Percentiles rank a stretch among this genome's conserved stretches.
Evolutionary conservation across 2,329 filamentous ascomycete species (phyloP).

Genomic region (Fusarium pseudoanthophilum): DNA sequence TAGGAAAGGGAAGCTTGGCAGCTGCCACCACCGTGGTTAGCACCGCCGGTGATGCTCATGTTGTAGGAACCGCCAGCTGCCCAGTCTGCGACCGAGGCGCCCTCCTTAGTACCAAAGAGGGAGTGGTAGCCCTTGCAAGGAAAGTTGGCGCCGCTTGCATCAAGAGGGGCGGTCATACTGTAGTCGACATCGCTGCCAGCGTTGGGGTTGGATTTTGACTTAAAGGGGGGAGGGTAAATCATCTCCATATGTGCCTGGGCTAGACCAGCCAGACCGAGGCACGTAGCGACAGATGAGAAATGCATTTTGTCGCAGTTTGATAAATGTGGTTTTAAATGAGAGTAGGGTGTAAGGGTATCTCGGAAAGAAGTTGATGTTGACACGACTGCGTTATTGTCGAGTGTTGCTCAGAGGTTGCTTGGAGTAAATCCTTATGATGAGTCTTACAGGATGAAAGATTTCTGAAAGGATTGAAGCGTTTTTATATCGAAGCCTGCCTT

Average conservation of each 20-base stretch:
- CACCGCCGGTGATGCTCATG: conserved; percentile 71
- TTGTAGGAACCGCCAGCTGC: conserved; percentile 69
- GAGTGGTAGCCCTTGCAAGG: conserved; percentile 77
- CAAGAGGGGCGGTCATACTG: conserved; percentile 76
- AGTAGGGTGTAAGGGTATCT: conserved; percentile 30
- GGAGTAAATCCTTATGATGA: conserved; percentile 15
- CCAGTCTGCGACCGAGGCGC: conserved; percentile 69
- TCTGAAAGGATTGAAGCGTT: conserved; percentile 21
- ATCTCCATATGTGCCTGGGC: conserved; percentile 68
- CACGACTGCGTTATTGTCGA: conserved; percentile 10
- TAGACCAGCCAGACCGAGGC: conserved; percentile 56
- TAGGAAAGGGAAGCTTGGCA: conserved; percentile 82
- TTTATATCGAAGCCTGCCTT: conserved; percentile 30
- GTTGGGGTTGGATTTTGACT: conserved; percentile 63
- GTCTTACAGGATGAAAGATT: conserved; percentile 17
- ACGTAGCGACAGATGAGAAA: conserved; percentile 51
- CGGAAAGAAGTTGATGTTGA: conserved; percentile 6
- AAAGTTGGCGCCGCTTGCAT: conserved; percentile 70
- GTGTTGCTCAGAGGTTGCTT: conserved; percentile 17
- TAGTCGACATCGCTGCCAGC: conserved; percentile 68
- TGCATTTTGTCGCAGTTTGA: conserved; percentile 51
- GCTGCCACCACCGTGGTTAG: conserved; percentile 75
- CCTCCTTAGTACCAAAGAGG: conserved; percentile 60
- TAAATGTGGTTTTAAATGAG: not conserved
- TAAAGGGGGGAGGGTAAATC: conserved; percentile 62